Evolutionary conservation across 1,284 basidiomycete species (phyloP).

Genomic region (Tilletia indica): DNA sequence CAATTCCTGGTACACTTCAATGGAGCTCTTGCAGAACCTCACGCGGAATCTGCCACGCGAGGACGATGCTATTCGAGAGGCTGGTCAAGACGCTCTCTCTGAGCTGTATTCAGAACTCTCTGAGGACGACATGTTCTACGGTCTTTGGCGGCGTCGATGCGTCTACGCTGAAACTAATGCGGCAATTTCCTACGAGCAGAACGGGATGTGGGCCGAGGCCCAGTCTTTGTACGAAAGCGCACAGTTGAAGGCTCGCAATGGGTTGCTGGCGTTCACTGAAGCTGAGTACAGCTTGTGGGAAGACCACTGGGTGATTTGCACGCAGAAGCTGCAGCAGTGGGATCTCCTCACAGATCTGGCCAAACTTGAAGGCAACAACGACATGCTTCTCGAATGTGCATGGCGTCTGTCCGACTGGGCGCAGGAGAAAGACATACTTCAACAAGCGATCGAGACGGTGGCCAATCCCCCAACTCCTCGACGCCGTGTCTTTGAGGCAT

Average conservation of each 20-base stretch:
- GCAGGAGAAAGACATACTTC: slow-evolving; percentile 72
- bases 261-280: slow-evolving; percentile 85
- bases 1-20: slow-evolving; percentile 86
- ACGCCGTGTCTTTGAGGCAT: slow-evolving; percentile 91
- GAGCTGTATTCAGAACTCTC: slow-evolving; percentile 93
- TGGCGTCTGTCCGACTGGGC: slow-evolving; percentile 93
- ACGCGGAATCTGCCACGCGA: slow-evolving; percentile 66
- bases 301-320: slow-evolving; percentile 96
- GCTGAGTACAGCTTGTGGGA: slow-evolving; percentile 98
- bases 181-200: slow-evolving; percentile 90
- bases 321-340: slow-evolving; percentile 96
- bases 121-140: slow-evolving; percentile 97
- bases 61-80: slow-evolving; percentile 77
- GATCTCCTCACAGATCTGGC: slow-evolving; percentile 78
- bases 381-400: slow-evolving; percentile 88
- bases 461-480: slow-evolving; percentile 87
- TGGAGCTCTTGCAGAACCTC: slow-evolving; percentile 83
- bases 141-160: slow-evolving; percentile 85
- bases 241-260: slow-evolving; percentile 79
- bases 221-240: slow-evolving; percentile 85
- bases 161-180: slow-evolving; percentile 87
- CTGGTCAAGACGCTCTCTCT: slow-evolving; percentile 83
- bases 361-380: slow-evolving; percentile 83
- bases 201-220: slow-evolving; percentile 94
- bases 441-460: slow-evolving; percentile 78